Conservation (phyloP, 2,329 filamentous ascomycete genomes). For the Cordyceps javanica region DNA sequence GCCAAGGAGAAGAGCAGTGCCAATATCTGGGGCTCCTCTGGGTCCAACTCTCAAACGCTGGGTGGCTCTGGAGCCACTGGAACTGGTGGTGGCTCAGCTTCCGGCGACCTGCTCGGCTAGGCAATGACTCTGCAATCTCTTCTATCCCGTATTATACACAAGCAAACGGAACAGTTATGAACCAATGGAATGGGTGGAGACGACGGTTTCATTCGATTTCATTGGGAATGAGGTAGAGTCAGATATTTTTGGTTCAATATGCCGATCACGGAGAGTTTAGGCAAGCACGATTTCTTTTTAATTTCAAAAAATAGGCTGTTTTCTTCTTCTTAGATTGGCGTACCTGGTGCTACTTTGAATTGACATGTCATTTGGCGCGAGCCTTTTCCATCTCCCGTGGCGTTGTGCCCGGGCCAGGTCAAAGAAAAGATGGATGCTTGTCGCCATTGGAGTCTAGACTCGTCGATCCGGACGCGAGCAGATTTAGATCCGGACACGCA, state of each 20-base stretch:
- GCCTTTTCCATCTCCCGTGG: background rate
- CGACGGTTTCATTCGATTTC: too few relatives aligned
- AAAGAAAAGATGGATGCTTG: too few relatives aligned
- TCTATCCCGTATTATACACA: background rate
- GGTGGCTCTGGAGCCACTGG: constrained; percentile 14
- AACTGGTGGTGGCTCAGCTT: constrained; percentile 30
- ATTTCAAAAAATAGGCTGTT: constrained; percentile 6
- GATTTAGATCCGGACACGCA: constrained; percentile 5
- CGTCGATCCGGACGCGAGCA: constrained; percentile 4
- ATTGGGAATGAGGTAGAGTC: background rate
- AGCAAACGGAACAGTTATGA: background rate
- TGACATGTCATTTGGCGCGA: constrained; percentile 20
- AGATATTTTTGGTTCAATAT: background rate
- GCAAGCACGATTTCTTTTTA: constrained; percentile 1
- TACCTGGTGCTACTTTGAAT: constrained; percentile 35
- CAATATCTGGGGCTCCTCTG: constrained; percentile 81
- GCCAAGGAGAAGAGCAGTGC: constrained; percentile 97
- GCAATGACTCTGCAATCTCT: background rate
- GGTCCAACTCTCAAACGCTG: constrained; percentile 15
- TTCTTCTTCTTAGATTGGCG: constrained; percentile 39
- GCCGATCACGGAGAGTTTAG: constrained; percentile 2
- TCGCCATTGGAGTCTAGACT: constrained; percentile 9
- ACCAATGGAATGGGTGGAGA: background rate
- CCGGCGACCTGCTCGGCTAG: constrained; percentile 45
- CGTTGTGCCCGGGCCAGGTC: background rate